Evolutionary conservation across 2,329 filamentous ascomycete species (phyloP), one percentile per base, ranked within the genome.

Genomic region (Diaporthe vexans): DNA sequence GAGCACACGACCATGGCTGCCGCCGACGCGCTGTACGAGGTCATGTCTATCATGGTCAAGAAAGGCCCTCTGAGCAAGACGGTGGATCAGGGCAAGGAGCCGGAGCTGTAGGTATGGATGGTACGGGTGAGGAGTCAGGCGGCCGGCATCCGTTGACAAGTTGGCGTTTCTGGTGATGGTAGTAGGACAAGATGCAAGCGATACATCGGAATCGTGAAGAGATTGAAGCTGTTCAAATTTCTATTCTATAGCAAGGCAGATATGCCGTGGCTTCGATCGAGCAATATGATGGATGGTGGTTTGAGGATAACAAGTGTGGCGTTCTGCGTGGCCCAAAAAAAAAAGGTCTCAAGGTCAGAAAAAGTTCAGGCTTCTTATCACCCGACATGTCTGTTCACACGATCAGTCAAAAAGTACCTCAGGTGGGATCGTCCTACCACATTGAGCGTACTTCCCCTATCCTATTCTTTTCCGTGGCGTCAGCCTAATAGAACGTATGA

Each of bases 21-120:
- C 3, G 92, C 92, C 6, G 83, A 95, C 82, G 89, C 90, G 0
- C 83, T 95, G 26, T 95, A 93, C 79, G 93, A 96, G 83, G 90
- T 95, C 63, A 93, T 95, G 89, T 94, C 91, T 17, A 88, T 95
- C 75, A 95, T 95, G 93, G 93, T 95, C 21, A 94, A 95, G 88
- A 92, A 91, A 78, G 94, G 93, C 0, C 92, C 93, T 0, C 58
- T 79, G 57, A 79, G 78, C 72, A 73, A 76, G 67, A 78, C 59
- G 51, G 58, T 78, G 24, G 72, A 76, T 3, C 59, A 74, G 56
- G 54, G 61, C 11, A 58, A 72, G 43, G 72, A 77, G 57, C 10
- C 43, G n/a, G 76, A 77, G 48, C 73, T 78, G 54, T 78, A 58
- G 75, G 15, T 24, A 10, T 35, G 54, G n/a, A 40, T 15, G 15